These are phyloP conservation scores for Dothideomycetes sp. DNA, from an alignment of 2,329 filamentous ascomycete species.

Conservation along the genomic window DNA sequence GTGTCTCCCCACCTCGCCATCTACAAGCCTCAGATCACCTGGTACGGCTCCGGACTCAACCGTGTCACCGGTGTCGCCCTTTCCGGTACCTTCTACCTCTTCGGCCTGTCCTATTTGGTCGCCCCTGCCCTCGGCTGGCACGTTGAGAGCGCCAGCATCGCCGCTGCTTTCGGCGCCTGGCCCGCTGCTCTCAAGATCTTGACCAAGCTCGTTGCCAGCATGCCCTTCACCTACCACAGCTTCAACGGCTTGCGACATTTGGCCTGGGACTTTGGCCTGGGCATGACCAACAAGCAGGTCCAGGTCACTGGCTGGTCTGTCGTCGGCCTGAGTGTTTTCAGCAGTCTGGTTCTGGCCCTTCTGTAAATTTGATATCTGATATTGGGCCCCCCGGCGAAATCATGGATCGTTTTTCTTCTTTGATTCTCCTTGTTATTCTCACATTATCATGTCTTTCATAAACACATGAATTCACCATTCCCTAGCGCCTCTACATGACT, in stretches of 20 bases:
- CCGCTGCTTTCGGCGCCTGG: conserved; percentile 54
- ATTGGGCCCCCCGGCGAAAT: too few relatives aligned
- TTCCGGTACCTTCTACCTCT: conserved; percentile 68
- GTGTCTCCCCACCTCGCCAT: conserved; percentile 76
- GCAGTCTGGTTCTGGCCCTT: conserved; percentile 41
- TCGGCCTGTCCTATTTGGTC: conserved; percentile 69
- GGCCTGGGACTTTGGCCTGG: conserved; percentile 56
- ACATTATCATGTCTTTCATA: neutral
- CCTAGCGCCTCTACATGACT: neutral
- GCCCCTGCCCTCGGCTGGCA: conserved; percentile 68
- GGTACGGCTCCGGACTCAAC: conserved; percentile 65
- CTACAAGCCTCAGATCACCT: conserved; percentile 82
- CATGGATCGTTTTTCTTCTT: neutral
- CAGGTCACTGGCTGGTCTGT: conserved; percentile 56
- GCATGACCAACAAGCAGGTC: conserved; percentile 56
- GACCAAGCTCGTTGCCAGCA: conserved; percentile 50
- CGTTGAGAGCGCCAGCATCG: conserved; percentile 54
- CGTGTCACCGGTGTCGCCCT: conserved; percentile 73
- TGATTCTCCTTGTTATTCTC: too few relatives aligned
- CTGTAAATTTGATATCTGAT: conserved; percentile 15
- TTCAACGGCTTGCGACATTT: conserved; percentile 65
- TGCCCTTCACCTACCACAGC: conserved; percentile 60
- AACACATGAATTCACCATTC: conserved; percentile 6
- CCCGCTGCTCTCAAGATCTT: conserved; percentile 50
- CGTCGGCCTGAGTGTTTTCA: conserved; percentile 46